Base-by-base conservation (phyloP, 2,329 filamentous ascomycete genomes). In the Fusarium sp. region DNA sequence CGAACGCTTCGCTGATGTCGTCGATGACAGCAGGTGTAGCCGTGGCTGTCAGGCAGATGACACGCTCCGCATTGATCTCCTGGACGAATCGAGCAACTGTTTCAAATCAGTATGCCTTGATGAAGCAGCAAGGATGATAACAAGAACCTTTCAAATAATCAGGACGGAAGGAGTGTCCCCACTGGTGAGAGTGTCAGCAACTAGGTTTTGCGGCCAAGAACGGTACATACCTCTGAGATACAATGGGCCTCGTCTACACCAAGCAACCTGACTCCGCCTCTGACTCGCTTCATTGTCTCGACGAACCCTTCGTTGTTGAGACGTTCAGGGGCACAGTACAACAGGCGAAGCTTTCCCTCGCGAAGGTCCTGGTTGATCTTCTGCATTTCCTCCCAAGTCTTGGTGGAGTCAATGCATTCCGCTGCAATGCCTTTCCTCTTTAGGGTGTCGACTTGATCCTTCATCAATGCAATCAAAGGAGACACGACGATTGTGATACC, bases 271-370 rank as follows among this genome's bases (percentile, higher is more conserved):
- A 88, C 77, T 7, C 84, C 84, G 3, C 84, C 85, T 1, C 79
- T 79, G 0, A 86, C 80, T 11, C 79, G 72, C 39, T 82, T 84
- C 72, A 88, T 84, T 13, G 76, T 81, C 42, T 81, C 79, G 6
- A 88, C 78, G 44, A 88, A 88, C 0, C 80, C 81, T 65, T 88
- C 85, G 53, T 88, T 88, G 66, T 87, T 88, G 10, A 88, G 75
- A 7, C 84, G 77, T 70, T 88, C 85, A 0, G 85, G 85, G 0
- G 85, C 83, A 48, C 84, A 86, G 58, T 87, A 88, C 4, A 88
- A 72, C 3, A 88, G 68, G 4, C 83, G 81, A 7, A 88, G 68
- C 11, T 78, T 72, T 0, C 83, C 84, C 34, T 78, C 74, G 13
- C 78, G 75, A 48, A 82, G 70, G 15, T 70, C 71, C 9, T 70